Evolutionary conservation across 2,329 filamentous ascomycete genomes (phyloP).

Genomic region (Mariannaea sp.): DNA sequence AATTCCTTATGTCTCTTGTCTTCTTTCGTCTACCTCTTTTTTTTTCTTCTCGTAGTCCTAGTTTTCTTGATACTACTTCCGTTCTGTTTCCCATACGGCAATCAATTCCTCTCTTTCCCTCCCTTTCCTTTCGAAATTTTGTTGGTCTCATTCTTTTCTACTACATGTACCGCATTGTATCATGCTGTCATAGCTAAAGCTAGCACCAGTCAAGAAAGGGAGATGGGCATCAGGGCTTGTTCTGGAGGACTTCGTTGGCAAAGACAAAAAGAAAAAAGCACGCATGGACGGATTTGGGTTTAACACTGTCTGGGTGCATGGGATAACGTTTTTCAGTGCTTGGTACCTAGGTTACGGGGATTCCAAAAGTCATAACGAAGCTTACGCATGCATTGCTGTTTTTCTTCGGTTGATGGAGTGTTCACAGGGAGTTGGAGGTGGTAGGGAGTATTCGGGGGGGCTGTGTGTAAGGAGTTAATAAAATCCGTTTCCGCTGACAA

Average conservation of each 20-base stretch:
- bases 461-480: too few species aligned
- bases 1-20: constrained; percentile 28
- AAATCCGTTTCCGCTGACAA: too few species aligned
- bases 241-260: background rate
- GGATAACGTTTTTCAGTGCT: constrained; percentile 5
- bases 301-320: constrained; percentile 7
- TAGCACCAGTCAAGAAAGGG: too few species aligned
- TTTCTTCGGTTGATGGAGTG: constrained; percentile 28
- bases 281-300: constrained; percentile 1
- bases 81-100: too few species aligned
- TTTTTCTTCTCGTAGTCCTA: constrained; percentile 28
- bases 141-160: background rate
- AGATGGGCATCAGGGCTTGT: background rate
- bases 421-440: constrained; percentile 30
- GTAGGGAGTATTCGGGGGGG: constrained; percentile 26
- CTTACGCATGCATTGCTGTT: constrained; percentile 12
- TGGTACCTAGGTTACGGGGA: constrained; percentile 1
- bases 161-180: background rate
- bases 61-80: too few species aligned
- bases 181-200: background rate
- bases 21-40: constrained; percentile 23
- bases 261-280: background rate
- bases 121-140: too few species aligned
- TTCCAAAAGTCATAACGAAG: constrained; percentile 17
- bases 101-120: too few species aligned